A percentile compares a stretch with the other conserved stretches of the same genome.
These are phyloP conservation scores for Sugiyamaella grinbergsii DNA, from an alignment of 1,139 yeast species.

Conservation along the genomic window DNA sequence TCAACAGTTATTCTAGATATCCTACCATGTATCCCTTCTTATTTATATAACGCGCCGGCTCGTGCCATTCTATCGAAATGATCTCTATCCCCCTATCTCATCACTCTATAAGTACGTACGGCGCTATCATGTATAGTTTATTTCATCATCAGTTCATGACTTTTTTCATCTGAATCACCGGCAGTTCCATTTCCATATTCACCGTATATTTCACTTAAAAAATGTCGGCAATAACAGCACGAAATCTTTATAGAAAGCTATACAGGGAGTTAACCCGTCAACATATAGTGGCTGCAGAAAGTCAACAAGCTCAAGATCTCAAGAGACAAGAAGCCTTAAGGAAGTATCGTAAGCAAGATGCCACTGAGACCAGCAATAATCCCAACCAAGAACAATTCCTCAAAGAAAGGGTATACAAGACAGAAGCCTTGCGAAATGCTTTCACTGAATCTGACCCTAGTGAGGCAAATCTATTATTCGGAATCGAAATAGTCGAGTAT, in stretches of 20 bases:
- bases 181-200: too few relatives aligned
- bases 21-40: too few relatives aligned
- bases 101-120: too few relatives aligned
- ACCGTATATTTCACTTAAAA: too few relatives aligned
- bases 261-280: slow-evolving; percentile 40
- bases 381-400: slow-evolving; percentile 10
- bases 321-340: slow-evolving; percentile 32
- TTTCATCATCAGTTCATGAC: not conserved
- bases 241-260: slow-evolving; percentile 35
- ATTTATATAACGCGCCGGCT: too few relatives aligned
- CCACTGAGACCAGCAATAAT: slow-evolving; percentile 1
- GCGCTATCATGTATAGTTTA: too few relatives aligned
- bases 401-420: slow-evolving; percentile 26
- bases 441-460: slow-evolving; percentile 15
- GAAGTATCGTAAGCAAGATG: slow-evolving; percentile 30
- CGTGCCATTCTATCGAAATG: too few relatives aligned
- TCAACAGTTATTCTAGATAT: too few relatives aligned
- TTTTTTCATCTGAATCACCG: too few relatives aligned
- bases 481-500: slow-evolving; percentile 56
- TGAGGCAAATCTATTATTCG: slow-evolving; percentile 40
- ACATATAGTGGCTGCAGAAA: slow-evolving; percentile 35
- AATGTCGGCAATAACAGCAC: slow-evolving; percentile 18
- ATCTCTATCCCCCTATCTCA: not conserved
- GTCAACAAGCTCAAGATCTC: slow-evolving; percentile 34
- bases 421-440: slow-evolving; percentile 31